Base-by-base conservation (phyloP, 2,329 filamentous ascomycete genomes). In the Aspergillus sp. region DNA sequence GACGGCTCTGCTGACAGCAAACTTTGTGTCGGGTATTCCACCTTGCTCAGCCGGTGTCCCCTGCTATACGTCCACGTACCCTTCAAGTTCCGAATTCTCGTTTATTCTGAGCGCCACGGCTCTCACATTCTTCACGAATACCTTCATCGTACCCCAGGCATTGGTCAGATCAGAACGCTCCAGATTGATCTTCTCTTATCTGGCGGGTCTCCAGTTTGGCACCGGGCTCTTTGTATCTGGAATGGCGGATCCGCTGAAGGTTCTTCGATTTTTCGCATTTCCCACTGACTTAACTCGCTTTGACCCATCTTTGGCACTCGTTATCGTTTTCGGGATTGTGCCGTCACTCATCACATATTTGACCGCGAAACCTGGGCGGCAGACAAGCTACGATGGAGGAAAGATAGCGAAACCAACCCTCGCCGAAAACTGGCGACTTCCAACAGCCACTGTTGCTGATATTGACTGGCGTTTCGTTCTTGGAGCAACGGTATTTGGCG, bases 241-340 rank as follows among this genome's bases (percentile, higher is more conserved):
- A 15, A 83, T 84, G 81, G 75, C 80, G 0, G 71, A 79, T 27
- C 75, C 81, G 0, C 69, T 71, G 0, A 84, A 83, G 64, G 79
- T 83, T 2, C 66, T 80, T 15, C 71, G 79, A 1, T 83, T 83
- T 66, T 80, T 83, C 49, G 73, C 73, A 30, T 68, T 78, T 50
- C 70, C 75, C 17, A 75, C 78, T 6, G 75, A 80, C 6, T 63
- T 70, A 3, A 66, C 76, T 34, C 72, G 71, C 4, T 82, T 80
- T 67, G 82, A 84, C 64, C 82, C 82, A 0, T 82, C 80, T 0
- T 70, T 83, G 22, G 73, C 70, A 0, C 67, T 83, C 20, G 70
- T 84, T 1, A 76, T 83, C 12, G 54, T 82, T 19, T 81, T 82
- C 61, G 82, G 75, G 2, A 75, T 83, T 5, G 64, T 80, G 0